Conservation (phyloP, 1,284 basidiomycete species). For the Athelia psychrophila region DNA sequence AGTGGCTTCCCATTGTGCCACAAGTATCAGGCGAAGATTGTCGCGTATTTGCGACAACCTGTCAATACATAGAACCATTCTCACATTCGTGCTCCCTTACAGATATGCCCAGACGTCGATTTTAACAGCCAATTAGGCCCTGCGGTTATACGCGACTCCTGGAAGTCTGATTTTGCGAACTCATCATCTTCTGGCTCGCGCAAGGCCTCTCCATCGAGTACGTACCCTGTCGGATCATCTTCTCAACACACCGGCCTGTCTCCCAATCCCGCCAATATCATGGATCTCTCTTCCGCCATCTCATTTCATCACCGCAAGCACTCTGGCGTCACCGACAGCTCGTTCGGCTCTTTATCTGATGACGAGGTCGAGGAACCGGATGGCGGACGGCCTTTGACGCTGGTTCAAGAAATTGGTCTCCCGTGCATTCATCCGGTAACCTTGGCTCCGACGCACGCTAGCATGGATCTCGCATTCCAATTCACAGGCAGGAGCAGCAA, state of each 20-base stretch:
- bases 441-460: not conserved
- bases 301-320: not conserved
- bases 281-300: not conserved
- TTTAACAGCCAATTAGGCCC: conserved; percentile 70
- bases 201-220: no score
- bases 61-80: not conserved
- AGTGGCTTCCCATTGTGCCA: conserved; percentile 22
- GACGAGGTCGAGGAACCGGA: not conserved
- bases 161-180: conserved; percentile 52
- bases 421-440: no score
- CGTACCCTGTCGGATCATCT: not conserved
- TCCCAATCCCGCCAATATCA: not conserved
- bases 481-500: conserved; percentile 1
- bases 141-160: conserved; percentile 66
- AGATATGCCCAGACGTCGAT: conserved; percentile 71
- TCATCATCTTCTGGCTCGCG: no score
- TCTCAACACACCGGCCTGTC: not conserved
- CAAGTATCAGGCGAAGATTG: not conserved
- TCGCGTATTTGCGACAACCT: not conserved
- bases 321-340: not conserved
- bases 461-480: not conserved
- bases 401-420: no score
- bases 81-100: conserved; percentile 7
- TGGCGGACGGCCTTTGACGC: no score
- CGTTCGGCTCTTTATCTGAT: not conserved